phyloP scores from a whole-genome alignment of 176 grass and related monocot species.

The Saccharum spontaneum region DNA sequence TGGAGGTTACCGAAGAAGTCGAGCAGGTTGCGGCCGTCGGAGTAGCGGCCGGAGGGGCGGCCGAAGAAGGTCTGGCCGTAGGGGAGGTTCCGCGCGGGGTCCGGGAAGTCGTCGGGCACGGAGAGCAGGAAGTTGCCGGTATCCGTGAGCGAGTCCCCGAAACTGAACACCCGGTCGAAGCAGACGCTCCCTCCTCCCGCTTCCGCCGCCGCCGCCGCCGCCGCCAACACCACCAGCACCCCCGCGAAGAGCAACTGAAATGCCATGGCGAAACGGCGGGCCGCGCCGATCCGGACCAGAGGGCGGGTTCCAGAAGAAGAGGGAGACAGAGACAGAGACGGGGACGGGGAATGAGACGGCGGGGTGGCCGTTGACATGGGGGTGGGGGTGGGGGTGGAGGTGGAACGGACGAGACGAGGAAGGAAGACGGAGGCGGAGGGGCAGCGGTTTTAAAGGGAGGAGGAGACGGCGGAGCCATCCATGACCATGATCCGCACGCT shows the following conservation, averaged over 20 bases:
- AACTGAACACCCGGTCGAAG: slow-evolving; percentile 73
- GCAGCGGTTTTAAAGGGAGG: slow-evolving; percentile 37
- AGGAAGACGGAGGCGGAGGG: not conserved
- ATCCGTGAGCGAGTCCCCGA: slow-evolving; percentile 88
- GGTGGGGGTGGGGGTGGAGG: not conserved
- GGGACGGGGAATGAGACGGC: not conserved
- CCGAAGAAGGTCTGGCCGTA: slow-evolving; percentile 91
- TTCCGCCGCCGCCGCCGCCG: not conserved
- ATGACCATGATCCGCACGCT: not conserved
- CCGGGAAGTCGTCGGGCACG: slow-evolving; percentile 50
- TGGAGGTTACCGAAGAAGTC: slow-evolving; percentile 71
- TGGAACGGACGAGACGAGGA: no score
- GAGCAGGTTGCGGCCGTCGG: slow-evolving; percentile 81
- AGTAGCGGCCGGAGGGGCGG: slow-evolving; percentile 72
- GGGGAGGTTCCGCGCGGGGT: slow-evolving; percentile 63
- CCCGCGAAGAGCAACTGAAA: slow-evolving; percentile 18
- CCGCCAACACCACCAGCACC: not conserved
- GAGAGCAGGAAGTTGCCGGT: slow-evolving; percentile 82
- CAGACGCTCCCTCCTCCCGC: slow-evolving; percentile 41
- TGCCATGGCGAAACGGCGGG: slow-evolving; percentile 26
- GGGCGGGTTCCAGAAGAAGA: not conserved
- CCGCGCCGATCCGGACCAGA: slow-evolving; percentile 11
- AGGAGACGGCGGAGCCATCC: not conserved
- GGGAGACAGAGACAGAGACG: not conserved
- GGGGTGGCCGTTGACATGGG: slow-evolving; percentile 39